phyloP scores from a whole-genome alignment of 805 yeast species.

The Scheffersomyces amazonensis region DNA sequence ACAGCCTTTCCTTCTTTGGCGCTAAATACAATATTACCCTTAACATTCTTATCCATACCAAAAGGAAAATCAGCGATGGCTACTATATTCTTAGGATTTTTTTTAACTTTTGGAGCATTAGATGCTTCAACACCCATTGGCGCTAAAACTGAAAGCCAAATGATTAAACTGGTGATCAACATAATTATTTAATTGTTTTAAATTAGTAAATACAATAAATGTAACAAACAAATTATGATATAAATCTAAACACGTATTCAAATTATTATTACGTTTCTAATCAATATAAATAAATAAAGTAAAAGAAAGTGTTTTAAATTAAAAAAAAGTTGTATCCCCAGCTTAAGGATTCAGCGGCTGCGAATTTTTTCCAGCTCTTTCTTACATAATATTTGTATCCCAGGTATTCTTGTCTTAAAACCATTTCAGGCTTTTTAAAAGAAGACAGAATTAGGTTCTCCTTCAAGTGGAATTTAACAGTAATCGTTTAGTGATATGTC shows the following conservation, averaged over 20 bases:
- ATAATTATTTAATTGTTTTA: not conserved
- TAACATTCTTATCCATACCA: slow-evolving; percentile 38
- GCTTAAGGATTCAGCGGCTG: not conserved
- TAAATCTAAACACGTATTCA: too few species aligned
- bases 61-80: slow-evolving; percentile 57
- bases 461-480: not conserved
- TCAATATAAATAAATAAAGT: not conserved
- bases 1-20: slow-evolving; percentile 58
- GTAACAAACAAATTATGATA: not conserved
- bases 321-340: not conserved
- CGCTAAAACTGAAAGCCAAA: not conserved
- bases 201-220: not conserved
- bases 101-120: slow-evolving; percentile 49
- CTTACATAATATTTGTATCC: too few species aligned
- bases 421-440: too few species aligned
- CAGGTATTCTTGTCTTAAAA: too few species aligned
- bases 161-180: not conserved
- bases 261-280: not conserved
- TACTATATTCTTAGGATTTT: slow-evolving; percentile 48
- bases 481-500: not conserved
- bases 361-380: not conserved
- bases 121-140: slow-evolving; percentile 21
- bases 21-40: slow-evolving; percentile 56
- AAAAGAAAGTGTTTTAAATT: not conserved
- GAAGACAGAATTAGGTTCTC: too few species aligned